Evolutionary conservation across 331 rosid genomes (phyloP), one percentile per base, ranked within the genome.

Genomic region (Prunus yedoensis): DNA sequence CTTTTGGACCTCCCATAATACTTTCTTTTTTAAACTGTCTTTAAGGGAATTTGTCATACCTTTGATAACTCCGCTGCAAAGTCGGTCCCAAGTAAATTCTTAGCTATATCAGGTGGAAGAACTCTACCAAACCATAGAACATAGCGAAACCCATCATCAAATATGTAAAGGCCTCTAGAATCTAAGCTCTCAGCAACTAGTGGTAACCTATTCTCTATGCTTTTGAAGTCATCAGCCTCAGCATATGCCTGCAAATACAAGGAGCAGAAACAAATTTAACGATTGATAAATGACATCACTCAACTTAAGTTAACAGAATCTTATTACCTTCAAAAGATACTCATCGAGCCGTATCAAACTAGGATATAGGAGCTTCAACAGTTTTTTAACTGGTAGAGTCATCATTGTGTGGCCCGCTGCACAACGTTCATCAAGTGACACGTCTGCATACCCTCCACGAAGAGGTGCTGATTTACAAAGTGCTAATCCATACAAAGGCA

Each of bases 371-470:
- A 90, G 89, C 79, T 92, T 95, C 90, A 90, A 85, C 88, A 95
- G 75, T 50, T 87, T 77, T 80, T 86, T 88, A 83, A 92, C 87
- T 51, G 99, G 93, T 68, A 95, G 80, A 79, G 88, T 84, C 99
- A 92, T 92, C 79, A 89, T 84, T 63, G 95, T 83, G 83, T 89
- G 87, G 66, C 99, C 99, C 56, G 89, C 90, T 20, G 94, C 92
- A 87, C 97, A 88, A 43, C 98, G 92, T 66, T 95, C 99, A 85
- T 95, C 99, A 64, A 95, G 88, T 7, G 87, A 71, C 71, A 83
- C 88, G 70, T 95, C 99, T 10, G 92, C 90, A 71, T 83, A 87
- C 69, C 97, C 97, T 72, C 99, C 99, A 74, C 97, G 99, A 23
- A 92, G 91, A 80, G 99, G 87, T 20, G 78, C 78, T 72, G 99